Evolutionary conservation across 1,284 basidiomycete genomes (phyloP).

Genomic region (Lignosus rhinocerotis): DNA sequence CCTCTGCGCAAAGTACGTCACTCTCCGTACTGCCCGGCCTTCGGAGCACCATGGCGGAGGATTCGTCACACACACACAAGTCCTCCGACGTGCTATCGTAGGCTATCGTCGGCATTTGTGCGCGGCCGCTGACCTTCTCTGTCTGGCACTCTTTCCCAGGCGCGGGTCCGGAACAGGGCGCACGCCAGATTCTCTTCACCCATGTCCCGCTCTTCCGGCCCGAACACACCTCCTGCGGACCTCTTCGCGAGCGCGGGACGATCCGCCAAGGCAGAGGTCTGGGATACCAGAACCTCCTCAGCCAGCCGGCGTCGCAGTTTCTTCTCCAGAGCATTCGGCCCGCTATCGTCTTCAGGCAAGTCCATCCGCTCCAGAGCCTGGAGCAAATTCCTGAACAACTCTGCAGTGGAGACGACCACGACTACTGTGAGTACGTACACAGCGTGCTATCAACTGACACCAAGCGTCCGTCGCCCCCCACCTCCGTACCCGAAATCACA

Average conservation of each 20-base stretch:
- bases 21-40: not conserved
- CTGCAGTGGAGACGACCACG: slow-evolving; percentile 64
- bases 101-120: not conserved
- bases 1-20: slow-evolving; percentile 49
- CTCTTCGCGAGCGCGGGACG: slow-evolving; percentile 50
- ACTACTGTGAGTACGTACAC: slow-evolving; percentile 63
- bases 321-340: slow-evolving; percentile 53
- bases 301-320: slow-evolving; percentile 48
- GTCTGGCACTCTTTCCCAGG: slow-evolving; percentile 7
- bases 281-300: slow-evolving; percentile 67
- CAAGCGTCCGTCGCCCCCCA: slow-evolving; percentile 21
- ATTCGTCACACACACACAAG: not conserved
- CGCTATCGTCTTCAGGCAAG: slow-evolving; percentile 50
- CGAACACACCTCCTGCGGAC: slow-evolving; percentile 52
- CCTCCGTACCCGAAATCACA: slow-evolving; percentile 52
- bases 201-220: slow-evolving; percentile 64
- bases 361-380: not conserved
- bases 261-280: slow-evolving; percentile 54
- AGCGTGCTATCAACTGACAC: slow-evolving; percentile 27
- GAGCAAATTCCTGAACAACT: not conserved
- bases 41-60: not conserved
- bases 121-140: slow-evolving; percentile 1
- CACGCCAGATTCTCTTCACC: slow-evolving; percentile 47
- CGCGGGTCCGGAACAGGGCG: slow-evolving; percentile 10
- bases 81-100: not conserved